These are phyloP conservation scores for Gastrolobium bilobum DNA, from an alignment of 306 rosid genomes.

Conservation along the genomic window DNA sequence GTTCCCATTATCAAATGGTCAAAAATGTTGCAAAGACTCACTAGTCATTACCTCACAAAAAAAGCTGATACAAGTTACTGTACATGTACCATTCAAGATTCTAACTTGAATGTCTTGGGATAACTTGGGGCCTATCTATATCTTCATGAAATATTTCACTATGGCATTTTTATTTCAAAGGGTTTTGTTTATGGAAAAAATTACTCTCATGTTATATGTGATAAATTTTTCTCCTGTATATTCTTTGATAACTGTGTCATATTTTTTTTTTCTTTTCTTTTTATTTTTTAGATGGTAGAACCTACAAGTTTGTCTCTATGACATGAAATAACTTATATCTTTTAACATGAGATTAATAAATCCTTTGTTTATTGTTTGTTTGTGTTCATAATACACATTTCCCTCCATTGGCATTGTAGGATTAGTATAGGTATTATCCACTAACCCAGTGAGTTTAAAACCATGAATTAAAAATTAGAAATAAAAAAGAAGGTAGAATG, in stretches of 20 bases:
- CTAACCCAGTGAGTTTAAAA: neutral
- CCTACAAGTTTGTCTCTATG: too few species aligned
- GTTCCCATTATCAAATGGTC: slow-evolving; percentile 50
- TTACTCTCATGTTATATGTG: too few species aligned
- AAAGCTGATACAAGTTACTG: slow-evolving; percentile 45
- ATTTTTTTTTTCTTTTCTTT: too few species aligned
- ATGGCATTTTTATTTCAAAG: slow-evolving; percentile 24
- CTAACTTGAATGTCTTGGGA: slow-evolving; percentile 47
- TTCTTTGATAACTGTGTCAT: too few species aligned
- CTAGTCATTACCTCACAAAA: slow-evolving; percentile 42
- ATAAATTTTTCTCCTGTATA: too few species aligned
- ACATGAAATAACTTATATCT: too few species aligned
- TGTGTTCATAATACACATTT: too few species aligned
- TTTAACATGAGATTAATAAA: too few species aligned
- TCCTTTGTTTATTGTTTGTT: too few species aligned
- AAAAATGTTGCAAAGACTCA: slow-evolving; percentile 50
- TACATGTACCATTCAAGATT: slow-evolving; percentile 57
- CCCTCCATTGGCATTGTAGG: neutral
- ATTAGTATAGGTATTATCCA: neutral
- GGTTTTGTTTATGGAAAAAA: too few species aligned
- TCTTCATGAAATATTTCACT: slow-evolving; percentile 16
- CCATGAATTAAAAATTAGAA: neutral
- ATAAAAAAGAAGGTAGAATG: neutral
- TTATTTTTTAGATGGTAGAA: too few species aligned
- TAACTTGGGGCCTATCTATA: slow-evolving; percentile 37